Evolutionary conservation across 176 grass and related monocot genomes (phyloP).

Genomic region (Carex scoparia): DNA sequence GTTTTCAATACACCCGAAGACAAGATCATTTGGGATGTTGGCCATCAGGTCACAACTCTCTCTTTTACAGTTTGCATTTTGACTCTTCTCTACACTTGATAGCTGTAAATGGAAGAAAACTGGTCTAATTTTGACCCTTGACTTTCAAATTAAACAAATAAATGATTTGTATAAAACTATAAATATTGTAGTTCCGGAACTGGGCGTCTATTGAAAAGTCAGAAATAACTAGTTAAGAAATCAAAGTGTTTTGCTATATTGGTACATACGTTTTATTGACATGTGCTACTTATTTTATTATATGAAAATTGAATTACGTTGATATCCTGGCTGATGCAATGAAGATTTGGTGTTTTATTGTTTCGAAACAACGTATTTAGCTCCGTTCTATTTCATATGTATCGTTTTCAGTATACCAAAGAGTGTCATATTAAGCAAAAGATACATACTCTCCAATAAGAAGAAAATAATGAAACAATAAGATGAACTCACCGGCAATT

Average conservation of each 20-base stretch:
- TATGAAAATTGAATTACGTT: neutral
- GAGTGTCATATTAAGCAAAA: neutral
- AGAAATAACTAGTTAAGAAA: neutral
- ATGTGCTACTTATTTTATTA: neutral
- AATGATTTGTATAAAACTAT: neutral
- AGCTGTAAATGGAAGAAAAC: neutral
- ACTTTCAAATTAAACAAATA: neutral
- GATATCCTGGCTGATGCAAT: neutral
- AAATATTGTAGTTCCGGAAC: neutral
- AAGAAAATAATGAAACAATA: neutral
- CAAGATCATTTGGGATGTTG: constrained; percentile 98
- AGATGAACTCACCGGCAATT: neutral
- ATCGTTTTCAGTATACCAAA: neutral
- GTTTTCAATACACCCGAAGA: constrained; percentile 85
- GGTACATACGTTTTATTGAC: neutral
- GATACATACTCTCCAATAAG: neutral
- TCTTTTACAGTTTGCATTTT: neutral
- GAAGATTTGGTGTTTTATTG: neutral
- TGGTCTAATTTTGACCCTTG: neutral
- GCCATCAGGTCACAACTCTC: constrained; percentile 51
- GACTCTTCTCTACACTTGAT: neutral
- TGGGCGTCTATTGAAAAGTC: neutral
- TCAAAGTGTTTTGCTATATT: neutral
- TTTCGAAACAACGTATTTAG: neutral
- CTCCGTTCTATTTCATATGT: neutral